Percentiles rank a stretch among this genome's conserved stretches.
Conservation (phyloP, 1,284 basidiomycete genomes). For the Irpex sp. region DNA sequence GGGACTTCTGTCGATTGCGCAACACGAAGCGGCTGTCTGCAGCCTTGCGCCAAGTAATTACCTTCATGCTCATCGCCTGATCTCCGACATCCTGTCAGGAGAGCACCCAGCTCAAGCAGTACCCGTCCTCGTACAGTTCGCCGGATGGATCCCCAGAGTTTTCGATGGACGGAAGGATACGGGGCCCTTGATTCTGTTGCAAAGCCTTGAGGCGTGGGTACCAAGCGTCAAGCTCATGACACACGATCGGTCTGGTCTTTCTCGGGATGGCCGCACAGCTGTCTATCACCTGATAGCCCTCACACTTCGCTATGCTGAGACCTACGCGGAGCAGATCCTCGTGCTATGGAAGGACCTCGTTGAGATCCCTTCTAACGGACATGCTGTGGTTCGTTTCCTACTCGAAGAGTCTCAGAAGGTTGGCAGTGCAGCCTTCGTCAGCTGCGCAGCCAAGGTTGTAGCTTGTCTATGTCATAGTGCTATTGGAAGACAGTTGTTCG, state of each 20-base stretch:
- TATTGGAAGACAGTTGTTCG: conserved; percentile 73
- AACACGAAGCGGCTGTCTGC: conserved; percentile 74
- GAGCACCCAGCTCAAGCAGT: conserved; percentile 73
- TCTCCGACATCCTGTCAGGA: conserved; percentile 79
- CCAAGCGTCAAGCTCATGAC: conserved; percentile 68
- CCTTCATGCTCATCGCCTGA: conserved; percentile 74
- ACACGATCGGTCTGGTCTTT: conserved; percentile 54
- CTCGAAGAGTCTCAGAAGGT: conserved; percentile 87
- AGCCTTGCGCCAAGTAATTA: conserved; percentile 79
- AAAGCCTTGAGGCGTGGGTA: conserved; percentile 81
- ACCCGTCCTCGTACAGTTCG: conserved; percentile 71
- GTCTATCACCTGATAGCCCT: conserved; percentile 86
- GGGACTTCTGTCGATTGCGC: conserved; percentile 61
- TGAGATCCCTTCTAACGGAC: conserved; percentile 70
- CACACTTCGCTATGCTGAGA: conserved; percentile 76
- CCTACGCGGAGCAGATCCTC: conserved; percentile 81
- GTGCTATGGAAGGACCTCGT: conserved; percentile 79
- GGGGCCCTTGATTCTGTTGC: conserved; percentile 55
- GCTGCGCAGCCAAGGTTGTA: conserved; percentile 79
- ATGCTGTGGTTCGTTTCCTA: conserved; percentile 80
- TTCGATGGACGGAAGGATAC: conserved; percentile 48
- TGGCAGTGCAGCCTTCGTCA: conserved; percentile 75
- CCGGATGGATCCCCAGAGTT: conserved; percentile 70
- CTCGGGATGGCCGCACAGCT: conserved; percentile 59
- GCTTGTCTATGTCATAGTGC: conserved; percentile 82